phyloP scores from a whole-genome alignment of 331 rosid genomes.

The Spiraea crenata region DNA sequence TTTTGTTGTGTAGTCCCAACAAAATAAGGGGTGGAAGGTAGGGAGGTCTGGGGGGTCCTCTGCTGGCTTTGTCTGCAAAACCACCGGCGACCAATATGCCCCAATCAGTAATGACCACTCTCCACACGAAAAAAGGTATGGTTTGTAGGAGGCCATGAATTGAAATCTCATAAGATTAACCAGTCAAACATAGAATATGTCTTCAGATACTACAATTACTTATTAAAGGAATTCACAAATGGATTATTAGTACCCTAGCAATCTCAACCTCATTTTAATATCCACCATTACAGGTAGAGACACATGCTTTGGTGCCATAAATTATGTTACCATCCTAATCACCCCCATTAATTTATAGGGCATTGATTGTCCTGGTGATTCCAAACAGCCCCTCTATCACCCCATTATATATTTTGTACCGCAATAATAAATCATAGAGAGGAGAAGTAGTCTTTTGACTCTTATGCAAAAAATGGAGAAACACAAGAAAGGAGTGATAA shows the following conservation, averaged over 20 bases:
- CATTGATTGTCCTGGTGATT: slow-evolving; percentile 37
- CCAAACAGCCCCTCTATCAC: slow-evolving; percentile 28
- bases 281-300: slow-evolving; percentile 44
- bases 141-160: no score
- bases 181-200: no score
- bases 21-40: slow-evolving; percentile 46
- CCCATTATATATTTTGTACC: slow-evolving; percentile 27
- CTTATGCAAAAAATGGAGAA: slow-evolving; percentile 31
- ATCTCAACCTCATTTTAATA: slow-evolving; percentile 25
- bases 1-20: slow-evolving; percentile 43
- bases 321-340: slow-evolving; percentile 36
- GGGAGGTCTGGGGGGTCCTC: slow-evolving; percentile 57
- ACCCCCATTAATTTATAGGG: slow-evolving; percentile 41
- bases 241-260: background rate
- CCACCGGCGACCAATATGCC: slow-evolving; percentile 55
- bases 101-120: slow-evolving; percentile 38
- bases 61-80: slow-evolving; percentile 48
- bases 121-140: slow-evolving; percentile 20
- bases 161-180: no score
- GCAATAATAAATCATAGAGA: slow-evolving; percentile 6
- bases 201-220: no score
- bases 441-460: background rate
- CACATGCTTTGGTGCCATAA: slow-evolving; percentile 71
- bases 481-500: slow-evolving; percentile 54
- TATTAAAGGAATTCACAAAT: no score